phyloP scores from a whole-genome alignment of 208 protist species.

The Porcisia hertigi region DNA sequence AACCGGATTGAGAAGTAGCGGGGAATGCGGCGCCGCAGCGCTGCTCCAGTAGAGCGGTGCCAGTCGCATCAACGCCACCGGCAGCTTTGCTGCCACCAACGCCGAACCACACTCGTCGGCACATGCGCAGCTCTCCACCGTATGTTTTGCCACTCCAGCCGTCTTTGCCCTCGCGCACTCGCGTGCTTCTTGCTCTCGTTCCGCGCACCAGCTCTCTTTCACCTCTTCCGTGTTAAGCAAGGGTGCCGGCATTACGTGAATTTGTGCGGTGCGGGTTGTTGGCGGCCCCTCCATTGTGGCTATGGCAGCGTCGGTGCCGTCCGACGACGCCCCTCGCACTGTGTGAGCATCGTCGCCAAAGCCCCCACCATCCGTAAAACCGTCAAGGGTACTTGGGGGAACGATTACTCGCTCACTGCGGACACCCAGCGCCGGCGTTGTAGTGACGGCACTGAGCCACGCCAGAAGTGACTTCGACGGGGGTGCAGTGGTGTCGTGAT shows the following conservation, averaged over 20 bases:
- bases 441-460: slow-evolving; percentile 77
- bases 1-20: background rate
- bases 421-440: slow-evolving; percentile 39
- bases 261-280: slow-evolving; percentile 41
- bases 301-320: slow-evolving; percentile 1
- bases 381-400: background rate
- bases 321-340: background rate
- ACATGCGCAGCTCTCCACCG: background rate
- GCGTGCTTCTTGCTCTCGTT: background rate
- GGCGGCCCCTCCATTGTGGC: slow-evolving; percentile 23
- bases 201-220: slow-evolving; percentile 15
- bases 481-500: slow-evolving; percentile 13
- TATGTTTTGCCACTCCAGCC: background rate
- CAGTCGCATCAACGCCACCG: slow-evolving; percentile 25
- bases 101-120: slow-evolving; percentile 10
- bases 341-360: background rate
- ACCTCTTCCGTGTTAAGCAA: slow-evolving; percentile 23
- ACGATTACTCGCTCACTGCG: slow-evolving; percentile 34
- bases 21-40: background rate
- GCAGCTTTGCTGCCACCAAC: slow-evolving; percentile 13
- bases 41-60: slow-evolving; percentile 28
- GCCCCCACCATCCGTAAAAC: background rate
- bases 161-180: background rate
- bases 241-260: slow-evolving; percentile 44
- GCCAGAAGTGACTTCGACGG: slow-evolving; percentile 39